Conservation (phyloP, 495 filamentous ascomycete genomes). For the Neurospora intermedia region DNA sequence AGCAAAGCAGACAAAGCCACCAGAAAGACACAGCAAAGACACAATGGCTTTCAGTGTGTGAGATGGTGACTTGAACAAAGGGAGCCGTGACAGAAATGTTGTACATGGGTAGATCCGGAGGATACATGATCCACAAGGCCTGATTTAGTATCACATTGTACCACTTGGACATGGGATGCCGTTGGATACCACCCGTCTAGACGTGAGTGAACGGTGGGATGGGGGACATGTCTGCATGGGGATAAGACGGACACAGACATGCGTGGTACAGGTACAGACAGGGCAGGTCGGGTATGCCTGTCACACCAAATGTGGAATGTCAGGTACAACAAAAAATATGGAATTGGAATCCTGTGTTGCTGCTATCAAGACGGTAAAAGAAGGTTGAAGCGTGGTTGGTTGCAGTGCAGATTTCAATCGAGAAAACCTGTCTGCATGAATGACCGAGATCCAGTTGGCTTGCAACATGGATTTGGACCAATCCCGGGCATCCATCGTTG, state of each 20-base stretch:
- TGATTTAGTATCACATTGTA: not conserved
- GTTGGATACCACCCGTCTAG: not conserved
- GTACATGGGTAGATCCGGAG: not conserved
- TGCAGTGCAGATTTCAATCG: not conserved
- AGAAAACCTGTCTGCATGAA: not conserved
- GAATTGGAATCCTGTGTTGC: not conserved
- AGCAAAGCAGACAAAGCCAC: not conserved
- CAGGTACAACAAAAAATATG: not conserved
- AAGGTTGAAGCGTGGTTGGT: not conserved
- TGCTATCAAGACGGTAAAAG: not conserved
- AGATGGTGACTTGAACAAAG: not conserved
- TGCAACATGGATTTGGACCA: not conserved
- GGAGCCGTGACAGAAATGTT: not conserved
- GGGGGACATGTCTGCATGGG: not conserved
- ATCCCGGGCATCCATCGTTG: not conserved
- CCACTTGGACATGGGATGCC: not conserved
- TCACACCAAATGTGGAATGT: not conserved
- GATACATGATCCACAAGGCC: not conserved
- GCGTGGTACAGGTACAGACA: not conserved
- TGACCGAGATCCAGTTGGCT: not conserved
- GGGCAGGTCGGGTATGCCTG: not conserved
- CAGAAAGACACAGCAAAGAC: not conserved
- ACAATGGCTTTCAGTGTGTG: not conserved
- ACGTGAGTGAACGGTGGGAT: not conserved
- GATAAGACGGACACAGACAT: not conserved